Conservation (phyloP, 345 rosid genomes). For the Trapa incisa region DNA sequence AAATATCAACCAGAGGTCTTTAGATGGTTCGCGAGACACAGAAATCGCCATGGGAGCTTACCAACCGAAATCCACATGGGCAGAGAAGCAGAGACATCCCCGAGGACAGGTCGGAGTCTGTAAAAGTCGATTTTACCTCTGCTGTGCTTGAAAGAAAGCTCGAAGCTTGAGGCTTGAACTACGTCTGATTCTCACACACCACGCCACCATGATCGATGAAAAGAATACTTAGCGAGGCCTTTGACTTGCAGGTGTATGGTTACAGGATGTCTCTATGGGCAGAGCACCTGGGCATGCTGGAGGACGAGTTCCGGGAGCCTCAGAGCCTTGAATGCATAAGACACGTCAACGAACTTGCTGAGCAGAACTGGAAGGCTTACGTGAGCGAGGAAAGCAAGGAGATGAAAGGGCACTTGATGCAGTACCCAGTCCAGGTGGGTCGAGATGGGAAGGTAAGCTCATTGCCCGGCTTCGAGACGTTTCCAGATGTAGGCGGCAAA, state of each 20-base stretch:
- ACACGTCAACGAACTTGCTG: conserved; percentile 25
- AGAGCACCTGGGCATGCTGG: conserved; percentile 41
- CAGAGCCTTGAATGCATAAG: conserved; percentile 26
- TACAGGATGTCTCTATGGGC: conserved; percentile 15
- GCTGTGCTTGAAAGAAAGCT: too few species aligned
- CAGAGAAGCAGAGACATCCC: conserved; percentile 33
- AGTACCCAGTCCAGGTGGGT: conserved; percentile 34
- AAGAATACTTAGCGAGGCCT: background rate
- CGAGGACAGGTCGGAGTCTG: conserved; percentile 31
- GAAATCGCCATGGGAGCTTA: conserved; percentile 70
- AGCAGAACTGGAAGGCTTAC: conserved; percentile 39
- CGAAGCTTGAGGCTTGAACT: too few species aligned
- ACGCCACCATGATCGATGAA: too few species aligned
- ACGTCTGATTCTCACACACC: too few species aligned
- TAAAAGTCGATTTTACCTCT: too few species aligned
- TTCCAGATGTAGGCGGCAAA: conserved; percentile 65
- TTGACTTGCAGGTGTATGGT: conserved; percentile 41
- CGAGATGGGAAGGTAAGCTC: conserved; percentile 29
- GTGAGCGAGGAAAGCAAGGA: conserved; percentile 21
- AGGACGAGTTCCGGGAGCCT: conserved; percentile 30
- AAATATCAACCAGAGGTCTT: conserved; percentile 66
- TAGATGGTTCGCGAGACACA: conserved; percentile 70
- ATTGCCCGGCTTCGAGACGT: conserved; percentile 26
- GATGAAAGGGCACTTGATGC: conserved; percentile 58
- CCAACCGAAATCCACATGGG: conserved; percentile 55